A percentile compares a stretch with the other conserved stretches of the same genome.
Conservation (phyloP, 306 rosid species). For the Comarum palustre region DNA sequence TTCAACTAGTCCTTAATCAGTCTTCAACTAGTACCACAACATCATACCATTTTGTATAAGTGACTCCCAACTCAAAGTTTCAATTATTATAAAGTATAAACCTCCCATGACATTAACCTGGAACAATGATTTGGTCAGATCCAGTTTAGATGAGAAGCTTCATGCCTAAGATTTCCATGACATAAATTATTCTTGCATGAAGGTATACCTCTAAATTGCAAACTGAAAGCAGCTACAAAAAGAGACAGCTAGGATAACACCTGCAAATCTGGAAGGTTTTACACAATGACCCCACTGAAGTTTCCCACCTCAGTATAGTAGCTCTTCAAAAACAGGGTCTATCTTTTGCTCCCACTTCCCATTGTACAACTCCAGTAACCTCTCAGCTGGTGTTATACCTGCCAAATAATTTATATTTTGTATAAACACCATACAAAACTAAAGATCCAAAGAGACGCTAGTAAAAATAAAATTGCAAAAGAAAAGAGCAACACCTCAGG, state of each 20-base stretch:
- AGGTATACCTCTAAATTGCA: slow-evolving; percentile 14
- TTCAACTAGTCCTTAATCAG: too few species aligned
- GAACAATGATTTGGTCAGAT: slow-evolving; percentile 8
- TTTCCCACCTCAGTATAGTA: slow-evolving; percentile 62
- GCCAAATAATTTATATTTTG: slow-evolving; percentile 22
- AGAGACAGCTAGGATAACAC: slow-evolving; percentile 27
- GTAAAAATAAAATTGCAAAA: not conserved
- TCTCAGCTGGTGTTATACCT: slow-evolving; percentile 95
- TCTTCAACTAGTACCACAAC: too few species aligned
- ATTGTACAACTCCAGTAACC: slow-evolving; percentile 69
- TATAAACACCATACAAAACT: not conserved
- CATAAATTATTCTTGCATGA: slow-evolving; percentile 31
- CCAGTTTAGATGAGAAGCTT: slow-evolving; percentile 25
- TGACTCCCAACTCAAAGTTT: slow-evolving; percentile 7
- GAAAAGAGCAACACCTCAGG: slow-evolving; percentile 4
- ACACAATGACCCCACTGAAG: slow-evolving; percentile 33
- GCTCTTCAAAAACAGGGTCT: slow-evolving; percentile 86
- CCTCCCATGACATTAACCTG: not conserved
- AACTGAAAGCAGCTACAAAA: slow-evolving; percentile 28
- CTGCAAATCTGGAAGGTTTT: slow-evolving; percentile 25
- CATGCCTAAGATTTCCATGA: slow-evolving; percentile 31
- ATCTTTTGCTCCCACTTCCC: slow-evolving; percentile 82
- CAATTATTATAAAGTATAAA: slow-evolving; percentile 7
- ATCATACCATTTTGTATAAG: not conserved
- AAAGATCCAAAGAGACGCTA: not conserved